Base-by-base conservation (phyloP, 129 eudicot species). In the Calendula officinalis region DNA sequence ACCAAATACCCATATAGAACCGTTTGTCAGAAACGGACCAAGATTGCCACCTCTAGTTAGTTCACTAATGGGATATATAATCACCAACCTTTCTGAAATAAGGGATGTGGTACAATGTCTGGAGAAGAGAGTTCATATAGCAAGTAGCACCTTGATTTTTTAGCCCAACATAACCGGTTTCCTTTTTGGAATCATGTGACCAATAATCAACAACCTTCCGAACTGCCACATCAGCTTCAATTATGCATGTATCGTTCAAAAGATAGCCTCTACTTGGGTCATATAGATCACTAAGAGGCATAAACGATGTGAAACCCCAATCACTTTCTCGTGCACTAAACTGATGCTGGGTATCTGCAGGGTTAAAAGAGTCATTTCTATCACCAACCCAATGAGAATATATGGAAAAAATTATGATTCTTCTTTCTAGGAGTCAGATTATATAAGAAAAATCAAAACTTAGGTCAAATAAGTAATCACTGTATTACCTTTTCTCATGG, bases 131-230 rank as follows among this genome's bases (percentile, higher is more conserved):
- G 67, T 92, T 92, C 98, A 92, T 92, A 44, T 92, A 92, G 74
- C 98, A 92, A 46, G 98, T 92, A 8, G 98, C 98, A 66, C 98
- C 98, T 63, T 92, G 98, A 73, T 92, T 92, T 74, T 92, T 92
- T 12, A 92, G 91, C 11, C 98, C 98, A 56, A 92, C 98, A 85
- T 76, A 92, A 63, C 98, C 96, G 33, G 98, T 92, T 75, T 83
- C 96, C 73, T 92, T 92, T 45, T 88, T 92, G 5, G 98, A 88
- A 81, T 92, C 98, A 75, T 88, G 83, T 34, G 96, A 68, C 96
- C 98, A 83, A 74, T 88, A 88, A 69, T 92, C 98, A 79, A 77
- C 77, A 58, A 85, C 83, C 77, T 58, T 88, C 56, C 95, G 82
- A 14, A 92, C 98, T 54, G 91, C 86, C 67, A 91, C 98, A 55